Base-by-base conservation (phyloP, 2,329 filamentous ascomycete genomes). In the Metarhizium album region DNA sequence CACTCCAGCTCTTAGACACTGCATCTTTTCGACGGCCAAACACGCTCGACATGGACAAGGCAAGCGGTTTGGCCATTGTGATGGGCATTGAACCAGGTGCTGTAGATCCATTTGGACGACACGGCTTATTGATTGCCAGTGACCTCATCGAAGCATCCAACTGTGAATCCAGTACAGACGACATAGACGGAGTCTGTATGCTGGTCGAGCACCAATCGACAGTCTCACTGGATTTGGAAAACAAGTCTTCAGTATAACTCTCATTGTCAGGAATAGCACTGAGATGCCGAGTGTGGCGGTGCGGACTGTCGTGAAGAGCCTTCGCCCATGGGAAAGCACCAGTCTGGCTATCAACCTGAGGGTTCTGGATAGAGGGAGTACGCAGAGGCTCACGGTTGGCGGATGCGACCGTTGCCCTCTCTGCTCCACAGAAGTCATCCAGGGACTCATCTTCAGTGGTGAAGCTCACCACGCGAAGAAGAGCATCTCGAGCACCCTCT, bases 1-100 rank as follows among this genome's bases (percentile, higher is more conserved):
- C 93, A 62, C 90, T 95, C 93, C 93, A 98, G 74, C 93, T 97
- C 84, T 97, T 97, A 51, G 93, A 95, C 46, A 94, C 87, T 46
- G 79, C 74, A 45, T 91, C 86, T 55, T 82, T 79, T 64, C 86
- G 82, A 62, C 83, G 83, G 48, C 87, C 87, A 64, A 95, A 91
- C 47, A 91, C 80, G 63, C 85, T 80, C 4, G 87, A 83, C 76
- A 91, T 84, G 54, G 87, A 83, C 49, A 84, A 73, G 40, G 79
- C 78, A 55, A 81, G 75, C 1, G 88, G 85, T 63, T 93, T 82
- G 14, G 86, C 86, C 69, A 90, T 87, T 55, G 79, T 82, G 64
- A 93, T 91, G 4, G 87, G 84, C 24, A 93, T 75, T 2, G 89
- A 87, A 38, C 79, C 83, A 48, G 85, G 80, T 61, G 79, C 77